A percentile compares a stretch with the other conserved stretches of the same genome.
phyloP scores from a whole-genome alignment of 2,329 filamentous ascomycete species.

The Hypoxylon sp. region DNA sequence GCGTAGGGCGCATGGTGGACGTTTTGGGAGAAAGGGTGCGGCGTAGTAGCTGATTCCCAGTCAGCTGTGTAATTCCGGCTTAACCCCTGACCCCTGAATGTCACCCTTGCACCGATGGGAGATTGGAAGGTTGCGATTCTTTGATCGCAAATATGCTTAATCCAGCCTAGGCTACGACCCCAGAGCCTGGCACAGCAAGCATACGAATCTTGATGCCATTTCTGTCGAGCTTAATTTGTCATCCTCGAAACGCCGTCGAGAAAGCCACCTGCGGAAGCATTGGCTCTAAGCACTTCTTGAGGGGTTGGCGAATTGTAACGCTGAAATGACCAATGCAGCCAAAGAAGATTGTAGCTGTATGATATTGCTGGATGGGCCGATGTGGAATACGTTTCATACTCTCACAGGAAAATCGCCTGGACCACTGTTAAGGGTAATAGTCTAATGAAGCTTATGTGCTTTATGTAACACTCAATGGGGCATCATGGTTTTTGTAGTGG shows the following conservation, averaged over 20 bases:
- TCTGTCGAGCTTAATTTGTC: neutral
- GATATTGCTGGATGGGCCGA: neutral
- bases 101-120: neutral
- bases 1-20: neutral
- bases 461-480: too few species aligned
- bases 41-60: slow-evolving; percentile 22
- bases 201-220: neutral
- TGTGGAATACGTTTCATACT: neutral
- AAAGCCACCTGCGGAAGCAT: neutral
- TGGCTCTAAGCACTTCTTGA: neutral
- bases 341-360: neutral
- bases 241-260: neutral
- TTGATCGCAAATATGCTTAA: neutral
- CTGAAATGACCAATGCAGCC: neutral
- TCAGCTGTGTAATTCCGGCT: slow-evolving; percentile 10
- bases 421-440: neutral
- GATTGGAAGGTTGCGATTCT: slow-evolving; percentile 7
- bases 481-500: too few species aligned
- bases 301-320: neutral
- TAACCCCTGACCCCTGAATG: neutral
- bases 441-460: too few species aligned
- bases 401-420: neutral
- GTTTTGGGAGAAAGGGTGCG: slow-evolving; percentile 20
- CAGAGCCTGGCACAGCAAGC: neutral
- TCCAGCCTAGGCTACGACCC: neutral